A percentile compares a stretch with the other conserved stretches of the same genome.
These are phyloP conservation scores for Claviceps spartinae DNA, from an alignment of 2,329 filamentous ascomycete species.

Conservation along the genomic window DNA sequence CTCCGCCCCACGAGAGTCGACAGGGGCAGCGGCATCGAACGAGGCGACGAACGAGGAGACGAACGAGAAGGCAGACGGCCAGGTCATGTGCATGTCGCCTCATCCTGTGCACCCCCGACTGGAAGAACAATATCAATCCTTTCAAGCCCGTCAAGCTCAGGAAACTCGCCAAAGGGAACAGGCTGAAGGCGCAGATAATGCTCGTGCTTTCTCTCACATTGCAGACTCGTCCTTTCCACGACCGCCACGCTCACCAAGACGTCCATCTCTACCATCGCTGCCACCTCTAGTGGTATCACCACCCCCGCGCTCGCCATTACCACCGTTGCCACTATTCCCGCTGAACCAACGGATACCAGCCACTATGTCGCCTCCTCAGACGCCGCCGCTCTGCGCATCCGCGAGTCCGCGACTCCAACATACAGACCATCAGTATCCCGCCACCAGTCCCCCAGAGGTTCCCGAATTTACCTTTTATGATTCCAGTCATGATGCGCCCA, in stretches of 20 bases:
- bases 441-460: constrained; percentile 8
- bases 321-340: not conserved
- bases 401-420: not conserved
- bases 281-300: not conserved
- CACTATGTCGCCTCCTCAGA: constrained; percentile 4
- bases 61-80: constrained; percentile 1
- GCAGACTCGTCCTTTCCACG: constrained; percentile 13
- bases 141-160: constrained; percentile 13
- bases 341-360: constrained; percentile 14
- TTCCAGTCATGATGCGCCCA: constrained; percentile 11
- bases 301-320: not conserved
- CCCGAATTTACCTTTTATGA: constrained; percentile 11
- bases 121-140: constrained; percentile 13
- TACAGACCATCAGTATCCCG: not conserved
- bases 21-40: too few species aligned
- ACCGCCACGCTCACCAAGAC: constrained; percentile 7
- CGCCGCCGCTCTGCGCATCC: constrained; percentile 10
- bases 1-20: not conserved
- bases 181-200: constrained; percentile 4
- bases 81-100: constrained; percentile 9
- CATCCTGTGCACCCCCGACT: constrained; percentile 10
- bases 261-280: not conserved
- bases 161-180: not conserved
- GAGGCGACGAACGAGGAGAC: not conserved
- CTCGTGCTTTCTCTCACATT: constrained; percentile 25